Conservation (phyloP, 2,329 filamentous ascomycete species). For the Alternaria metachromatica region DNA sequence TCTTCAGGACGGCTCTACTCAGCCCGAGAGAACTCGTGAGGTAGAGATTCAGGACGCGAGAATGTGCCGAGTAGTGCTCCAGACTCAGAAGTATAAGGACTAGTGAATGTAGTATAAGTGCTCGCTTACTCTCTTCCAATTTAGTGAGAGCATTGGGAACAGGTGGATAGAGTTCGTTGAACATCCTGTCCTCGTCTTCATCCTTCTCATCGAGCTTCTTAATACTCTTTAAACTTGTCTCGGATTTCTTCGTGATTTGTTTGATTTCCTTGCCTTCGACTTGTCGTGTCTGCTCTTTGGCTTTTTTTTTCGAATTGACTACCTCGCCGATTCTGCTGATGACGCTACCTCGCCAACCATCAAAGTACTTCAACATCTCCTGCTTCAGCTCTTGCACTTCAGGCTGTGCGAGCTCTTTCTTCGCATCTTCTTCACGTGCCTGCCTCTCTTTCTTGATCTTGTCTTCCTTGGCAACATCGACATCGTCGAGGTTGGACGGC, state of each 20-base stretch:
- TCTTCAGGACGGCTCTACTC: slow-evolving; percentile 66
- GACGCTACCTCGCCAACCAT: slow-evolving; percentile 79
- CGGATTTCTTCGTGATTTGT: slow-evolving; percentile 36
- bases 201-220: slow-evolving; percentile 33
- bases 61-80: slow-evolving; percentile 77
- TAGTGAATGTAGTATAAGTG: slow-evolving; percentile 73
- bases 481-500: slow-evolving; percentile 27
- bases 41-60: slow-evolving; percentile 73
- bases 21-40: slow-evolving; percentile 75
- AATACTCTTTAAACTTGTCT: slow-evolving; percentile 35
- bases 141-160: slow-evolving; percentile 59
- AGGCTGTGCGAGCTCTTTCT: slow-evolving; percentile 58
- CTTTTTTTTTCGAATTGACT: slow-evolving; percentile 49
- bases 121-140: slow-evolving; percentile 66
- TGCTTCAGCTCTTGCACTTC: slow-evolving; percentile 71
- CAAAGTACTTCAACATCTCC: slow-evolving; percentile 73
- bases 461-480: slow-evolving; percentile 41
- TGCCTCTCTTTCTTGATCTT: slow-evolving; percentile 39
- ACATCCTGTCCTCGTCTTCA: slow-evolving; percentile 46
- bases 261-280: slow-evolving; percentile 31
- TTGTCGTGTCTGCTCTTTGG: slow-evolving; percentile 35
- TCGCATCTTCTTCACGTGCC: slow-evolving; percentile 41
- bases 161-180: slow-evolving; percentile 51
- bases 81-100: slow-evolving; percentile 77
- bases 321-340: slow-evolving; percentile 75